Evolutionary conservation across 2,329 filamentous ascomycete species (phyloP).

Genomic region (Aspergillus neotritici): DNA sequence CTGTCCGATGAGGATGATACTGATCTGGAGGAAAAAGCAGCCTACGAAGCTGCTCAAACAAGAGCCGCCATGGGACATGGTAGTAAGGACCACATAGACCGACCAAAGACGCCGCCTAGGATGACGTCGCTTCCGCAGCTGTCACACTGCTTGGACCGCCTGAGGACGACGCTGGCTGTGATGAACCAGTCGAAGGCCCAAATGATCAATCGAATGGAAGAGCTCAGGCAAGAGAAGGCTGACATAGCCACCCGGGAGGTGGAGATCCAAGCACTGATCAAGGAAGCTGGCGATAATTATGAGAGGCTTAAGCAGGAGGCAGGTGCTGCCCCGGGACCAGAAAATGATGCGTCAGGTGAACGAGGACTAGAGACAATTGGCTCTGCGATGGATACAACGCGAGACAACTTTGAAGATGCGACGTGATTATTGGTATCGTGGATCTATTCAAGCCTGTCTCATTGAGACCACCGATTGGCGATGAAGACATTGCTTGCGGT

Average conservation of each 20-base stretch:
- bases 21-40: slow-evolving; percentile 60
- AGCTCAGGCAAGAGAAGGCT: slow-evolving; percentile 61
- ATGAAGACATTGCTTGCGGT: background rate
- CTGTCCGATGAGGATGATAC: slow-evolving; percentile 59
- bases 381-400: slow-evolving; percentile 23
- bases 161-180: slow-evolving; percentile 56
- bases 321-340: slow-evolving; percentile 24
- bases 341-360: slow-evolving; percentile 21
- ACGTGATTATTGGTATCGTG: slow-evolving; percentile 11
- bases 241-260: slow-evolving; percentile 64
- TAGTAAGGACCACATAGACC: slow-evolving; percentile 28
- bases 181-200: slow-evolving; percentile 60
- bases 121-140: slow-evolving; percentile 75
- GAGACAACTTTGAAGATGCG: slow-evolving; percentile 22
- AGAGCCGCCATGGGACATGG: slow-evolving; percentile 67
- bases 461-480: background rate
- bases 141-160: slow-evolving; percentile 57
- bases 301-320: slow-evolving; percentile 50
- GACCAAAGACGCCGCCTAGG: slow-evolving; percentile 59
- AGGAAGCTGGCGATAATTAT: slow-evolving; percentile 72
- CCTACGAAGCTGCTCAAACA: slow-evolving; percentile 83
- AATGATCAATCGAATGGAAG: slow-evolving; percentile 60
- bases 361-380: slow-evolving; percentile 37
- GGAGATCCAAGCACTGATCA: slow-evolving; percentile 73
- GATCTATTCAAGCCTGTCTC: background rate